These are phyloP conservation scores for Lipomyces chichibuensis DNA, from an alignment of 805 yeast genomes.

Conservation along the genomic window DNA sequence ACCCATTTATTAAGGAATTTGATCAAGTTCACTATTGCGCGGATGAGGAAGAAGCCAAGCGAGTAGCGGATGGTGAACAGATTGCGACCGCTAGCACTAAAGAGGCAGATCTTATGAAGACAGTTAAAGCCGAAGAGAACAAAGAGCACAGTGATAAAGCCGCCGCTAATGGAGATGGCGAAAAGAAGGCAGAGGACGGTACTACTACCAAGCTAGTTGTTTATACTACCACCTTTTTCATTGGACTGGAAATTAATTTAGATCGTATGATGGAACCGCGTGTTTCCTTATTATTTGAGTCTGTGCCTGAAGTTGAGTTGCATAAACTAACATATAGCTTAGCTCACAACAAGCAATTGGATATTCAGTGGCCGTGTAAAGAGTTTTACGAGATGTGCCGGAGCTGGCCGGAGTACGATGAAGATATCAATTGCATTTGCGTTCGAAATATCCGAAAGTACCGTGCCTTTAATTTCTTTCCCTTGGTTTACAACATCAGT, in stretches of 20 bases:
- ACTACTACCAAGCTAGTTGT: conserved; percentile 45
- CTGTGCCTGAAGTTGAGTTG: not conserved
- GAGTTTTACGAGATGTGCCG: conserved; percentile 85
- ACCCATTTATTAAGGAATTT: conserved; percentile 84
- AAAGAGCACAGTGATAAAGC: conserved; percentile 39
- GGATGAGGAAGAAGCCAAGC: conserved; percentile 58
- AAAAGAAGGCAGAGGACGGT: conserved; percentile 29
- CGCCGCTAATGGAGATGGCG: conserved; percentile 35
- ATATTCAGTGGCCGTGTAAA: conserved; percentile 84
- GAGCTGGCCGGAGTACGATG: conserved; percentile 68
- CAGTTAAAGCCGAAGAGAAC: conserved; percentile 29
- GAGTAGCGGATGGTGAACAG: conserved; percentile 64
- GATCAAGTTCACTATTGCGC: conserved; percentile 56
- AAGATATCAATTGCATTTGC: conserved; percentile 59
- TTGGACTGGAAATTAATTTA: conserved; percentile 67
- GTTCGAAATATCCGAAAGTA: conserved; percentile 72
- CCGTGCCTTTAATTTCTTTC: conserved; percentile 4
- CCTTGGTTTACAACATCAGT: not conserved
- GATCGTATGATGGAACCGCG: conserved; percentile 38
- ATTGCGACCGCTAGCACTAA: conserved; percentile 41
- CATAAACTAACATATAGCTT: not conserved
- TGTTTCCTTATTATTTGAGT: not conserved
- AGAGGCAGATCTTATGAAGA: conserved; percentile 32
- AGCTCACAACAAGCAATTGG: conserved; percentile 50
- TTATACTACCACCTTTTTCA: conserved; percentile 72